Evolutionary conservation across 371 early-diverging fungal species (phyloP), one percentile per base, ranked within the genome.

Genomic region (Gilbertella persicaria): DNA sequence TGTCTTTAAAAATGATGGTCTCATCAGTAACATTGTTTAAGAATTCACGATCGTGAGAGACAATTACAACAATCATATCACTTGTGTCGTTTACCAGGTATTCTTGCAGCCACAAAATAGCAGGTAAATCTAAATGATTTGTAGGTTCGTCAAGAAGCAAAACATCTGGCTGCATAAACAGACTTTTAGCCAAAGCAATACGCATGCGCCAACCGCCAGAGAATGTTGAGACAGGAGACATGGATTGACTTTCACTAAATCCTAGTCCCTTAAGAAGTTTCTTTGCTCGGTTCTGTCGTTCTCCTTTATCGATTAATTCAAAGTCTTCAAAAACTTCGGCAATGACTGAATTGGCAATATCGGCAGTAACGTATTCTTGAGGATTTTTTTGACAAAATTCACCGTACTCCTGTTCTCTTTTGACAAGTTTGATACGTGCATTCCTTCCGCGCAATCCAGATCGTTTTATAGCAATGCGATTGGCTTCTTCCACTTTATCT

Each of bases 151-250:
- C 97, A 33, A 95, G 57, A n/a, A 95, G 75, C 25, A 95, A 74
- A 20, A 95, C 57, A 64, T 93, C 86, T 1, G 93, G 91, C 36
- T 82, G 72, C 40, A 86, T 59, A 60, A 89, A 89, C 28, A 95
- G 63, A 12, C 93, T 91, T 48, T 84, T 83, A 2, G 94, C 94
- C 9, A 97, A 71, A 5, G 93, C 86, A 19, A 90, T 84, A 28
- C 92, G 77, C 82, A 93, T 93, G 42, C 85, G 78, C 97, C 96
- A 95, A 16, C 97, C 97, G 49, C 97, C 96, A 19, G 89, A 88
- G 45, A 93, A 82, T 21, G 71, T 65, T 8, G 75, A 66, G 35
- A 86, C 69, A 3, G 72, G 57, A n/a, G 63, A 23, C 2, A 54
- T 59, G 14, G 72, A 62, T 37, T 77, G 68, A 5, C 70, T 62